phyloP scores from a whole-genome alignment of 148 eudicot species.

The Amaranthus cruentus region DNA sequence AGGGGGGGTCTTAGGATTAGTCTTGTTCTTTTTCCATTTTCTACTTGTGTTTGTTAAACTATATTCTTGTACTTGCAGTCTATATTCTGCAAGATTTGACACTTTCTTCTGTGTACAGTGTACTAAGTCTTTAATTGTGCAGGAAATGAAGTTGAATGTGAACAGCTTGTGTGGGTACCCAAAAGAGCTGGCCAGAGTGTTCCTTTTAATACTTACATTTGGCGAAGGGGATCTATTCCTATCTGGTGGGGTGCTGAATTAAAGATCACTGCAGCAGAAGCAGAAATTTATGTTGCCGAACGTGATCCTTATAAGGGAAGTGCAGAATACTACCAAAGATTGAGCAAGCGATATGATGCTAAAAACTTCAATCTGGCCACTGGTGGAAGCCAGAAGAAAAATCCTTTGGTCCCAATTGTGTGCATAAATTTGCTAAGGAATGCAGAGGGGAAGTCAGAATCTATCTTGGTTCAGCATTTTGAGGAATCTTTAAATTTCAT shows the following conservation, averaged over 20 bases:
- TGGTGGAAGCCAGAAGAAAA: constrained; percentile 61
- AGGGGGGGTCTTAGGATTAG: too few species aligned
- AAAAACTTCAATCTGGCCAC: constrained; percentile 46
- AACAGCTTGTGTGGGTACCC: constrained; percentile 96
- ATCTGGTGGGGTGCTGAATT: constrained; percentile 99
- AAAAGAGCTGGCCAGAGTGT: constrained; percentile 68
- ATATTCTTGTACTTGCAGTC: not conserved
- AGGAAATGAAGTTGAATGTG: constrained; percentile 99
- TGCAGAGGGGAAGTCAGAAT: constrained; percentile 91
- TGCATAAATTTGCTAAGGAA: constrained; percentile 84
- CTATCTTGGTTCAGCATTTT: constrained; percentile 82
- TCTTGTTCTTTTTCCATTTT: not conserved
- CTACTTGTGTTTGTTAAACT: not conserved
- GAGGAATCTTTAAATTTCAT: constrained; percentile 79
- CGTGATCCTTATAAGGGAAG: constrained; percentile 94
- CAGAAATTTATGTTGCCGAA: constrained; percentile 90
- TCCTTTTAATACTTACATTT: constrained; percentile 88
- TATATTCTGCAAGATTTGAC: constrained; percentile 9
- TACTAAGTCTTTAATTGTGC: constrained; percentile 21
- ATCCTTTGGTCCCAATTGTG: constrained; percentile 70
- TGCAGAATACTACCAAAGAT: constrained; percentile 76
- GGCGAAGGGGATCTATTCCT: constrained; percentile 96
- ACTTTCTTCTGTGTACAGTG: constrained; percentile 10
- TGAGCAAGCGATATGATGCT: constrained; percentile 79
- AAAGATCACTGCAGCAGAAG: constrained; percentile 90